Conservation (phyloP, 441 rosid genomes). For the Geranium incanum region DNA sequence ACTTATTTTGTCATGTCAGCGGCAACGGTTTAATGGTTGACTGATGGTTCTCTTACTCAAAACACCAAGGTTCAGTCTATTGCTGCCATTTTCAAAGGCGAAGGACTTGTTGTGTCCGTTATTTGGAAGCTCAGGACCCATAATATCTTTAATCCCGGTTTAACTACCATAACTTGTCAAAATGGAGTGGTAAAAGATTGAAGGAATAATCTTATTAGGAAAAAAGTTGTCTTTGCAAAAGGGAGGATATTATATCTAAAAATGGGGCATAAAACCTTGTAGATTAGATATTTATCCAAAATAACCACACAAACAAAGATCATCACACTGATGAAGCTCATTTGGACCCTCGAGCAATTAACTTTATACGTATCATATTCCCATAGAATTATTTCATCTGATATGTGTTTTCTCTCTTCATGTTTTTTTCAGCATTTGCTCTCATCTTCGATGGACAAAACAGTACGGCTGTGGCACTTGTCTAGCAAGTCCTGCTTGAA, state of each 20-base stretch:
- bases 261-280: background rate
- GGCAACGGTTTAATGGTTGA: no score
- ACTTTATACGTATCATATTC: background rate
- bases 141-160: no score
- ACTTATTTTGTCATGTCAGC: no score
- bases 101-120: no score
- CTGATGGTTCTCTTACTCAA: no score
- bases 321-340: background rate
- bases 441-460: conserved; percentile 77
- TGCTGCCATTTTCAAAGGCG: no score
- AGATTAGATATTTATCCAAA: background rate
- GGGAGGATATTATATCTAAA: background rate
- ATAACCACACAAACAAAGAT: background rate
- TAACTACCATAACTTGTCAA: no score
- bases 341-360: background rate
- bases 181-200: no score
- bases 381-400: background rate
- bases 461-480: conserved; percentile 68
- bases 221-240: background rate
- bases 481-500: conserved; percentile 56
- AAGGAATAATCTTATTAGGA: background rate
- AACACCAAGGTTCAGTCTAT: no score
- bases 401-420: conserved; percentile 2
- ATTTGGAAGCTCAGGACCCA: no score
- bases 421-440: conserved; percentile 47